These are phyloP conservation scores for Ceratobasidium sp. DNA, from an alignment of 1,284 basidiomycete genomes.

Conservation along the genomic window DNA sequence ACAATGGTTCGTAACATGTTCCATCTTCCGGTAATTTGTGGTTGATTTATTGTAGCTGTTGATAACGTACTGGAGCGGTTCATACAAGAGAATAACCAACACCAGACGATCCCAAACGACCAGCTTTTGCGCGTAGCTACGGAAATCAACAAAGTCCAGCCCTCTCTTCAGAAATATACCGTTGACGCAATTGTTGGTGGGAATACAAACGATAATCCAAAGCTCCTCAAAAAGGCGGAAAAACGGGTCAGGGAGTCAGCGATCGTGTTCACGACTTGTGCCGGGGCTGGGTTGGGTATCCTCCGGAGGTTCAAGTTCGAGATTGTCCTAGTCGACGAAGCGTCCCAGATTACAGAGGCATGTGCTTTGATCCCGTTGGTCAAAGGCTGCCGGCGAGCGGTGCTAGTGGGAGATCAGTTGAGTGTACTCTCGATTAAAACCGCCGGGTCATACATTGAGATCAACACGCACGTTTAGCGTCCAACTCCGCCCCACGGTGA, in stretches of 20 bases:
- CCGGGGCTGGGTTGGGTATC: constrained; percentile 71
- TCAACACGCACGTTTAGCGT: constrained; percentile 61
- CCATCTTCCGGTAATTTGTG: not conserved
- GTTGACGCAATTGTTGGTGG: constrained; percentile 72
- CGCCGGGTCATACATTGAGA: not conserved
- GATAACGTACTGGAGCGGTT: constrained; percentile 77
- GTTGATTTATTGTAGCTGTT: constrained; percentile 61
- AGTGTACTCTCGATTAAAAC: constrained; percentile 52
- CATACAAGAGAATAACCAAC: constrained; percentile 52
- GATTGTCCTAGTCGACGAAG: constrained; percentile 74
- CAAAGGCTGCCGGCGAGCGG: constrained; percentile 68
- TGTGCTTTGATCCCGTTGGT: constrained; percentile 72
- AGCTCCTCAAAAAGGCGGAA: constrained; percentile 68
- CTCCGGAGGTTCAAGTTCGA: constrained; percentile 69
- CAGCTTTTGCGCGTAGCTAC: constrained; percentile 73
- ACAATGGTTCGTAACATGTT: constrained; percentile 64
- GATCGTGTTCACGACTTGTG: constrained; percentile 73
- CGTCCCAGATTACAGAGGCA: constrained; percentile 70
- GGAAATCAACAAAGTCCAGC: constrained; percentile 70
- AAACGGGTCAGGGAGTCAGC: constrained; percentile 66
- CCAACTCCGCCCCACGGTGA: constrained; percentile 72
- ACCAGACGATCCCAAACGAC: constrained; percentile 63
- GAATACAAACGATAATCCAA: constrained; percentile 70
- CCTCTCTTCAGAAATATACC: constrained; percentile 67
- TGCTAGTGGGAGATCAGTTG: constrained; percentile 76